A percentile compares a stretch with the other conserved stretches of the same genome.
Evolutionary conservation across 2,329 filamentous ascomycete genomes (phyloP).

Genomic region (Periconia macrospinosa): DNA sequence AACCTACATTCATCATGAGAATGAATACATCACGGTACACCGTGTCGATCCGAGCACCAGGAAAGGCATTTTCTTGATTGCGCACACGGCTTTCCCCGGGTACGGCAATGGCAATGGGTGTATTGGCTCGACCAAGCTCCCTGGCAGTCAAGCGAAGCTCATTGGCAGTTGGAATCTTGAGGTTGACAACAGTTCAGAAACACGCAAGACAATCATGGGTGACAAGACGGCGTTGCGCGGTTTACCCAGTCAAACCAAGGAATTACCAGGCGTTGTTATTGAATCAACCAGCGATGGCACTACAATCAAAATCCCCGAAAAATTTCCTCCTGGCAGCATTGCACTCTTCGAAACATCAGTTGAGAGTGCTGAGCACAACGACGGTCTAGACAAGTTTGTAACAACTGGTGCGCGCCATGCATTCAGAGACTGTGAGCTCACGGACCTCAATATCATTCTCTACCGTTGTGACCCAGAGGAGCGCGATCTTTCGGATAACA

Average conservation of each 20-base stretch:
- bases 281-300: constrained; percentile 74
- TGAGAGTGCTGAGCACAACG: constrained; percentile 79
- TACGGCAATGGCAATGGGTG: constrained; percentile 82
- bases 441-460: constrained; percentile 87
- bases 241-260: constrained; percentile 78
- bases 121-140: constrained; percentile 77
- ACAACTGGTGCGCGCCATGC: constrained; percentile 78
- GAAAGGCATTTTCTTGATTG: constrained; percentile 93
- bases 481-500: constrained; percentile 73
- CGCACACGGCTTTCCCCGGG: constrained; percentile 92
- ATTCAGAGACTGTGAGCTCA: constrained; percentile 72
- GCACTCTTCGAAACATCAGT: constrained; percentile 97
- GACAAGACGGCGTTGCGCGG: constrained; percentile 77
- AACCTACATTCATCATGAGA: constrained; percentile 94
- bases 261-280: constrained; percentile 73
- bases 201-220: constrained; percentile 63
- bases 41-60: constrained; percentile 88
- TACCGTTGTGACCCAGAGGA: constrained; percentile 93
- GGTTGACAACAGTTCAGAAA: constrained; percentile 75
- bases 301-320: constrained; percentile 75
- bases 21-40: constrained; percentile 95
- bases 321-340: constrained; percentile 91
- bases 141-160: constrained; percentile 80
- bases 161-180: constrained; percentile 92
- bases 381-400: constrained; percentile 82